phyloP scores from a whole-genome alignment of 805 yeast genomes.

The Suhomyces vadensis region DNA sequence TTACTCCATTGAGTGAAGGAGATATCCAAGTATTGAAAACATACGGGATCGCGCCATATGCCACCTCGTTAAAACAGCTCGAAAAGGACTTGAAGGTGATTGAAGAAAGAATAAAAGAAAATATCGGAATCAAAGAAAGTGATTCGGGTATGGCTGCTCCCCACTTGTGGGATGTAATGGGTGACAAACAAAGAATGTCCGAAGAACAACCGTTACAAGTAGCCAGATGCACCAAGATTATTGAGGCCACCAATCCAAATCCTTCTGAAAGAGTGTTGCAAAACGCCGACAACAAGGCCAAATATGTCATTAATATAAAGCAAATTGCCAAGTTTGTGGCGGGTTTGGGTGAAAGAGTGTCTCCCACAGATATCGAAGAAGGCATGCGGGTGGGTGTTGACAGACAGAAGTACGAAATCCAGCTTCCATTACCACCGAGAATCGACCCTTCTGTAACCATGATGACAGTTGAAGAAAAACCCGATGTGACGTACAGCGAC shows the following conservation, averaged over 20 bases:
- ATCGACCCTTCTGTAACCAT: conserved; percentile 97
- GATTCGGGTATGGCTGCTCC: conserved; percentile 99
- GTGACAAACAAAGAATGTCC: conserved; percentile 89
- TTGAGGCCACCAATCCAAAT: conserved; percentile 53
- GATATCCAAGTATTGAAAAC: conserved; percentile 97
- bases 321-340: conserved; percentile 98
- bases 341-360: conserved; percentile 92
- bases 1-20: conserved; percentile 88
- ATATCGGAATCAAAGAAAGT: conserved; percentile 89
- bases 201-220: conserved; percentile 97
- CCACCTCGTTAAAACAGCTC: conserved; percentile 70
- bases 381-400: conserved; percentile 99
- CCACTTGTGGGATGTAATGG: conserved; percentile 95
- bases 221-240: conserved; percentile 97
- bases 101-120: conserved; percentile 88
- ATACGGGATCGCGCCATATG: conserved; percentile 97
- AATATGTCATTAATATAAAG: conserved; percentile 94
- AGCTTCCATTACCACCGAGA: conserved; percentile 95
- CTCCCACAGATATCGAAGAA: conserved; percentile 98
- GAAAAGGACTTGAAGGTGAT: conserved; percentile 85
- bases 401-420: conserved; percentile 94
- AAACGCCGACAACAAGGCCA: conserved; percentile 80
- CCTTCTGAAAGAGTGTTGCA: conserved; percentile 36
- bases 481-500: conserved; percentile 97
- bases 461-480: conserved; percentile 99